These are phyloP conservation scores for Cudoniella acicularis DNA, from an alignment of 495 filamentous ascomycete genomes.

Conservation along the genomic window DNA sequence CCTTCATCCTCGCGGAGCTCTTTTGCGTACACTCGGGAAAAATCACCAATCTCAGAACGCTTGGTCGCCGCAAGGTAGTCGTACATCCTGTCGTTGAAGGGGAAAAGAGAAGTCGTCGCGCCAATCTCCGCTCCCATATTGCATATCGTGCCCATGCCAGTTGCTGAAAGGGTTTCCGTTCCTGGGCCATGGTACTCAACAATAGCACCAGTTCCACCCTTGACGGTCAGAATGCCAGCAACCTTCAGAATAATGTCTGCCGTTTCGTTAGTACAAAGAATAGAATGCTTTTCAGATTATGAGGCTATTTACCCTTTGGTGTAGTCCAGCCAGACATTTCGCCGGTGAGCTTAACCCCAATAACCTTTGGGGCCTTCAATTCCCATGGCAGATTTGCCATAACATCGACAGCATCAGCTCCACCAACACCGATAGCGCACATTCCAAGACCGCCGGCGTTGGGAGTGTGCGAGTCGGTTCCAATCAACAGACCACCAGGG, in stretches of 20 bases:
- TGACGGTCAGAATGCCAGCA: conserved; percentile 93
- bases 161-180: conserved; percentile 60
- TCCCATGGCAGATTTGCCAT: conserved; percentile 99
- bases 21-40: conserved; percentile 75
- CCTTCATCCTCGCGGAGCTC: conserved; percentile 90
- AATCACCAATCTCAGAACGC: conserved; percentile 85
- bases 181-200: conserved; percentile 91
- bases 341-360: conserved; percentile 92
- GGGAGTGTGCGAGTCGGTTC: conserved; percentile 97
- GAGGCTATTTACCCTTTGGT: conserved; percentile 63
- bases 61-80: conserved; percentile 93
- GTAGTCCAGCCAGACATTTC: conserved; percentile 89
- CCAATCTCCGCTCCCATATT: conserved; percentile 91
- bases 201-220: conserved; percentile 96
- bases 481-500: conserved; percentile 96
- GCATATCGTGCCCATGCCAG: conserved; percentile 66
- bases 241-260: conserved; percentile 96
- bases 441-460: conserved; percentile 97
- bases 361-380: conserved; percentile 94
- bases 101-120: conserved; percentile 97
- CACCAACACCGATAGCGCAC: conserved; percentile 95
- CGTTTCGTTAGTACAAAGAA: conserved; percentile 6
- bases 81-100: conserved; percentile 97
- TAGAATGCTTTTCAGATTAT: neutral
- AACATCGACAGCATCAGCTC: conserved; percentile 97